Evolutionary conservation across 768 basidiomycete genomes (phyloP).

Genomic region (Chalciporus chontae): DNA sequence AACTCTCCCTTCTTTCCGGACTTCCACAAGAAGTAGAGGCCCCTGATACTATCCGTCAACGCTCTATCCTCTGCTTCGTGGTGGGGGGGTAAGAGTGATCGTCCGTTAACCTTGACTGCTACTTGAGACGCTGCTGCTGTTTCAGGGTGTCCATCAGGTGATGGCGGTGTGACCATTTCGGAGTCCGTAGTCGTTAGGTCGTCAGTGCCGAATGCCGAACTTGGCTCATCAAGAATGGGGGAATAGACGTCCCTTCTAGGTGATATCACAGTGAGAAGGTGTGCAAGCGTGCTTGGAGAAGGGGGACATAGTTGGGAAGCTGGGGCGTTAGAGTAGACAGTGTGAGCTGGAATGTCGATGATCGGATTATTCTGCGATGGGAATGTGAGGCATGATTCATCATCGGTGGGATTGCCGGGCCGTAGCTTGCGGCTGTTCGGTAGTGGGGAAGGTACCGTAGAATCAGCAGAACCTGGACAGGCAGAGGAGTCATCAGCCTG

Average conservation of each 20-base stretch:
- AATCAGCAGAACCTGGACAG: constrained; percentile 63
- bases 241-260: constrained; percentile 19
- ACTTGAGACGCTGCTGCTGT: constrained; percentile 14
- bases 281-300: constrained; percentile 22
- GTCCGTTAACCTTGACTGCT: constrained; percentile 11
- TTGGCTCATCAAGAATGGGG: constrained; percentile 9
- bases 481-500: constrained; percentile 1
- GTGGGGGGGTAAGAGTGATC: constrained; percentile 2
- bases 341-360: constrained; percentile 14
- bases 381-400: constrained; percentile 1
- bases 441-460: constrained; percentile 56
- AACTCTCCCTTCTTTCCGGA: constrained; percentile 28
- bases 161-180: constrained; percentile 23
- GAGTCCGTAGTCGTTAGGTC: constrained; percentile 21
- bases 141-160: constrained; percentile 8
- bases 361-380: constrained; percentile 7
- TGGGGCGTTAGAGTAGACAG: constrained; percentile 16
- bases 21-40: constrained; percentile 61
- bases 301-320: constrained; percentile 18
- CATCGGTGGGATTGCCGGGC: constrained; percentile 3
- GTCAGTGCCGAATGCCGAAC: constrained; percentile 4
- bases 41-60: constrained; percentile 49
- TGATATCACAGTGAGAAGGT: constrained; percentile 27
- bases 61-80: constrained; percentile 34
- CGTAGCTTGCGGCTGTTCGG: constrained; percentile 29